Evolutionary conservation across 2,329 filamentous ascomycete species (phyloP), one percentile per base, ranked within the genome.

Genomic region (Plectosphaerella sp.): DNA sequence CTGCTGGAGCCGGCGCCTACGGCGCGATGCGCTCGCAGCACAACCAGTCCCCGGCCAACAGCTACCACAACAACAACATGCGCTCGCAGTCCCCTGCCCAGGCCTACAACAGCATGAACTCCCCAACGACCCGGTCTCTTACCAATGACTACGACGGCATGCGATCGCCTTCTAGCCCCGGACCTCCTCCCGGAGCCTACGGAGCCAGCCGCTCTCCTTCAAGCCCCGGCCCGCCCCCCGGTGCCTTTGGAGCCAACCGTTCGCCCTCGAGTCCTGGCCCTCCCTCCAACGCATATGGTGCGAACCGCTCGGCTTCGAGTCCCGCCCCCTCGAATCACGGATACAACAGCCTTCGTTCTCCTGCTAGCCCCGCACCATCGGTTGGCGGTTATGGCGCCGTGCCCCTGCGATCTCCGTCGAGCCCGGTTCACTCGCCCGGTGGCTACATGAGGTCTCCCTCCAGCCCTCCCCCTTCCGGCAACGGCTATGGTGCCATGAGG

Each of bases 31-130:
- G 37, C 12, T 48, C 28, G 41, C 41, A 42, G 9, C 33, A 47
- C 45, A 51, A 55, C 39, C 53, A 55, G 36, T 47, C 53, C 14
- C 42, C 41, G 4, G 41, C 41, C 18, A 16, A 16, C 41, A 18
- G n/a, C 11, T 16, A 18, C 37, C n/a, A 41, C 16, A 20, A 6
- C 18, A 20, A 18, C 18, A 12, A 16, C 45, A 54, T 56, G 52
- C 42, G 47, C 28, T 52, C 49, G 20, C 20, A 22, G 50, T 18
- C 41, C n/a, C 28, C 28, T 12, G 28, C 25, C n/a, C 33, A 37
- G 37, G 43, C 42, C 20, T n/a, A 43, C 37, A 42, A 5, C 36
- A 24, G 48, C n/a, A 36, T 35, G 39, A 25, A 47, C 35, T 24
- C 43, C 36, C 14, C 45, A 15, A n/a, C 20, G 16, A 41, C 28